These are phyloP conservation scores for Arthrobotrys megalospora DNA, from an alignment of 2,329 filamentous ascomycete genomes.

Conservation along the genomic window DNA sequence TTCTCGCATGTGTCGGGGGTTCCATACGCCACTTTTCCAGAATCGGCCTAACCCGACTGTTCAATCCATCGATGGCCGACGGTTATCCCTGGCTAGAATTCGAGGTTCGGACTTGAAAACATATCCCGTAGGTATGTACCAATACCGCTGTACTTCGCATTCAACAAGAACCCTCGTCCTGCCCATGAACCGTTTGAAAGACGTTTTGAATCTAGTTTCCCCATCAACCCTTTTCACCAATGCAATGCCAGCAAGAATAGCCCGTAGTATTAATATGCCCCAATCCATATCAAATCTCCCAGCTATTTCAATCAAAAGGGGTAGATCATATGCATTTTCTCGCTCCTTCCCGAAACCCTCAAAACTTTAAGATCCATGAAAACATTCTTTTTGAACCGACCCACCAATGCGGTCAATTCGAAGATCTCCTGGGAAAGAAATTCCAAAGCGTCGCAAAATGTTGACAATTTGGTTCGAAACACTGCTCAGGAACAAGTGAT, in stretches of 20 bases:
- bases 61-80: constrained; percentile 31
- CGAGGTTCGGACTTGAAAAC: constrained; percentile 3
- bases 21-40: constrained; percentile 33
- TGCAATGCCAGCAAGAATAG: constrained; percentile 39
- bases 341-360: constrained; percentile 58
- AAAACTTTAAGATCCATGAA: constrained; percentile 33
- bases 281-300: constrained; percentile 43
- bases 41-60: constrained; percentile 44
- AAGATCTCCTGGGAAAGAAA: not conserved
- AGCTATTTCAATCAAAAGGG: constrained; percentile 52
- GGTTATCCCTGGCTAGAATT: constrained; percentile 29
- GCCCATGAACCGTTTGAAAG: constrained; percentile 42
- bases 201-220: constrained; percentile 46
- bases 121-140: not conserved
- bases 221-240: constrained; percentile 31
- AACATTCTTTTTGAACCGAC: constrained; percentile 20
- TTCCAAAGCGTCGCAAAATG: constrained; percentile 28
- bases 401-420: not conserved
- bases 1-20: constrained; percentile 43
- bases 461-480: constrained; percentile 29
- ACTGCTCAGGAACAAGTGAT: constrained; percentile 4
- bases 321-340: constrained; percentile 33
- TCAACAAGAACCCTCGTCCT: constrained; percentile 19
- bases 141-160: constrained; percentile 5
- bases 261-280: constrained; percentile 44